Conservation (phyloP, 352 stramenopile genomes). For the Globisporangium takayamanum region DNA sequence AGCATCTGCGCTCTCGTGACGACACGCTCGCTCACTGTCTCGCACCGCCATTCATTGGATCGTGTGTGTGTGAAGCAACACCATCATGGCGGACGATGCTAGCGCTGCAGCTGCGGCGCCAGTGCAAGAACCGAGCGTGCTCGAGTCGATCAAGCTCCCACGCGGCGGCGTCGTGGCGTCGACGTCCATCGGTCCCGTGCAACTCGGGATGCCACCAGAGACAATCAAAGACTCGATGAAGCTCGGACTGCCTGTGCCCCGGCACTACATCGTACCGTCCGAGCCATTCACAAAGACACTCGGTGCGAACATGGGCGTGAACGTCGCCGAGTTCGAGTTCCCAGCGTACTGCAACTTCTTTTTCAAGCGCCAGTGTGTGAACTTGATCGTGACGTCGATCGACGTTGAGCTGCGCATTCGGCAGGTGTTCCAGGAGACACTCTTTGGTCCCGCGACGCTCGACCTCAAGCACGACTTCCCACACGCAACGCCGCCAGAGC, state of each 20-base stretch:
- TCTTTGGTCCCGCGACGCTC: conserved; percentile 71
- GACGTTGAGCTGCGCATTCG: conserved; percentile 80
- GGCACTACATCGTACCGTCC: conserved; percentile 93
- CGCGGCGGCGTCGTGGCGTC: conserved; percentile 68
- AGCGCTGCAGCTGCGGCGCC: neutral
- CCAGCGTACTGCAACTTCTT: conserved; percentile 98
- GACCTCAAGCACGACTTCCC: conserved; percentile 79
- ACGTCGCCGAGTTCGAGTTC: conserved; percentile 97
- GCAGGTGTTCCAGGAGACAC: conserved; percentile 86
- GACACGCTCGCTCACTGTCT: too few species aligned
- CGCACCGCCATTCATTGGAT: too few species aligned
- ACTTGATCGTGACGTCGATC: conserved; percentile 74
- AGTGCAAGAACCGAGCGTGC: conserved; percentile 16
- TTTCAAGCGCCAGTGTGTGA: conserved; percentile 84
- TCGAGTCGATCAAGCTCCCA: conserved; percentile 69
- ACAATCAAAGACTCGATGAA: conserved; percentile 97
- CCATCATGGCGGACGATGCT: conserved; percentile 12
- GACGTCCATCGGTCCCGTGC: conserved; percentile 73
- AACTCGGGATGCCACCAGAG: conserved; percentile 94
- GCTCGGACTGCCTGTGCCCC: conserved; percentile 88
- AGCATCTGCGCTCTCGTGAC: too few species aligned
- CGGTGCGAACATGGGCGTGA: conserved; percentile 92
- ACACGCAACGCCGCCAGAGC: conserved; percentile 36
- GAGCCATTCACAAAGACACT: conserved; percentile 94
- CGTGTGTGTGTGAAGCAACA: neutral